Evolutionary conservation across 306 rosid species (phyloP).

Genomic region (Corylus americana): DNA sequence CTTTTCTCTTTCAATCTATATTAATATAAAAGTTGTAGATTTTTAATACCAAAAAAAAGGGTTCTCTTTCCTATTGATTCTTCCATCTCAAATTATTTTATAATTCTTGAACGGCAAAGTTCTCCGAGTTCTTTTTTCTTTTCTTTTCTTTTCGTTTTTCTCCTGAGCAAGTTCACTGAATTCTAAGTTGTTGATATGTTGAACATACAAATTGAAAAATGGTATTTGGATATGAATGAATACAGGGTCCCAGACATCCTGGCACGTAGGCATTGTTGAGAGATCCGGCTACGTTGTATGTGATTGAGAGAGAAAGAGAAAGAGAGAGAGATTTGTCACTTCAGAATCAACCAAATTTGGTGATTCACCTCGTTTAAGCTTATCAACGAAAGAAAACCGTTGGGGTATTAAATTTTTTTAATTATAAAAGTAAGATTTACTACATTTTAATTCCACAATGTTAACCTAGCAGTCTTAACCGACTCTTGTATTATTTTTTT

Average conservation of each 20-base stretch:
- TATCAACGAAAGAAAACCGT: too few relatives aligned
- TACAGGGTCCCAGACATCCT: conserved; percentile 15
- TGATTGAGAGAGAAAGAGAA: too few relatives aligned
- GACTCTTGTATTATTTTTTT: too few relatives aligned
- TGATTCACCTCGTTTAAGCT: too few relatives aligned
- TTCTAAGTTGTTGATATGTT: not conserved
- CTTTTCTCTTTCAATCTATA: conserved; percentile 4
- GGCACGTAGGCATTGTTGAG: conserved; percentile 4
- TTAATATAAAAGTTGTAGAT: not conserved
- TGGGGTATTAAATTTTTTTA: too few relatives aligned
- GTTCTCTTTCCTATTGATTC: conserved; percentile 14
- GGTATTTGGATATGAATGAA: not conserved
- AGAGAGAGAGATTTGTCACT: too few relatives aligned
- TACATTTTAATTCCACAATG: too few relatives aligned
- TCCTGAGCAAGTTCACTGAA: not conserved
- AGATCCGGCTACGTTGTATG: not conserved
- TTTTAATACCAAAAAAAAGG: not conserved
- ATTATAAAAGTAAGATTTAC: too few relatives aligned
- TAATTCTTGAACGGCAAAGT: not conserved
- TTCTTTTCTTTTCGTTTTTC: too few relatives aligned
- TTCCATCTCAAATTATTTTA: not conserved
- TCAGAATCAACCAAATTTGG: too few relatives aligned
- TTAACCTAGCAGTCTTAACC: too few relatives aligned
- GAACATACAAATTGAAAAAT: not conserved
- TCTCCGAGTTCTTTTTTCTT: too few relatives aligned